Evolutionary conservation across 2,329 filamentous ascomycete species (phyloP).

Genomic region (Aureobasidium uvarum): DNA sequence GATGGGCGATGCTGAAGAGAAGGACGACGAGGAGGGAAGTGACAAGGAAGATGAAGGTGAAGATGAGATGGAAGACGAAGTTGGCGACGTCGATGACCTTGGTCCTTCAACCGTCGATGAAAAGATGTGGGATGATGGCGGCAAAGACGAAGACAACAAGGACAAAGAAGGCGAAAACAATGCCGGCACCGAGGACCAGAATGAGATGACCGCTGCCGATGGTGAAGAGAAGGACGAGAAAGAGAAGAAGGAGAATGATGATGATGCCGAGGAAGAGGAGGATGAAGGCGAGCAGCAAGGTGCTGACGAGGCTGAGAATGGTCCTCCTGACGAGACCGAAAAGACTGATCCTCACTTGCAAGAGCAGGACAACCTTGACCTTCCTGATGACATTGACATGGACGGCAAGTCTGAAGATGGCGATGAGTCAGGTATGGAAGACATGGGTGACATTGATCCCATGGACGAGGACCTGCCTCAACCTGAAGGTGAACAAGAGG

Average conservation of each 20-base stretch:
- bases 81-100: slow-evolving; percentile 85
- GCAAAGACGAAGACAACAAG: slow-evolving; percentile 68
- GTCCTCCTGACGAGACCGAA: slow-evolving; percentile 65
- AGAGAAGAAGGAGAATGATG: slow-evolving; percentile 61
- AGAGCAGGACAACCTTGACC: slow-evolving; percentile 75
- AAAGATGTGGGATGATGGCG: slow-evolving; percentile 94
- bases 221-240: slow-evolving; percentile 45
- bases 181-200: slow-evolving; percentile 50
- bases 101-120: slow-evolving; percentile 91
- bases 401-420: slow-evolving; percentile 57
- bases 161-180: slow-evolving; percentile 69
- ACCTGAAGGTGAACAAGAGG: slow-evolving; percentile 30
- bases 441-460: slow-evolving; percentile 30
- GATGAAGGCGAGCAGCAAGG: slow-evolving; percentile 36
- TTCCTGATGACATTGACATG: slow-evolving; percentile 85
- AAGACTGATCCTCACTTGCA: slow-evolving; percentile 72
- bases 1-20: slow-evolving; percentile 59
- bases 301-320: slow-evolving; percentile 57
- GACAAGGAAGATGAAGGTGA: slow-evolving; percentile 64
- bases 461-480: slow-evolving; percentile 30
- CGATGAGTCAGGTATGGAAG: slow-evolving; percentile 37
- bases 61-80: slow-evolving; percentile 81
- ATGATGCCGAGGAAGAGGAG: slow-evolving; percentile 59
- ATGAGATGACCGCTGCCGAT: slow-evolving; percentile 49
- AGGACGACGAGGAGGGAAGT: slow-evolving; percentile 51